Evolutionary conservation across 2,329 filamentous ascomycete species (phyloP).

Genomic region (Tolypocladium guangdongense): DNA sequence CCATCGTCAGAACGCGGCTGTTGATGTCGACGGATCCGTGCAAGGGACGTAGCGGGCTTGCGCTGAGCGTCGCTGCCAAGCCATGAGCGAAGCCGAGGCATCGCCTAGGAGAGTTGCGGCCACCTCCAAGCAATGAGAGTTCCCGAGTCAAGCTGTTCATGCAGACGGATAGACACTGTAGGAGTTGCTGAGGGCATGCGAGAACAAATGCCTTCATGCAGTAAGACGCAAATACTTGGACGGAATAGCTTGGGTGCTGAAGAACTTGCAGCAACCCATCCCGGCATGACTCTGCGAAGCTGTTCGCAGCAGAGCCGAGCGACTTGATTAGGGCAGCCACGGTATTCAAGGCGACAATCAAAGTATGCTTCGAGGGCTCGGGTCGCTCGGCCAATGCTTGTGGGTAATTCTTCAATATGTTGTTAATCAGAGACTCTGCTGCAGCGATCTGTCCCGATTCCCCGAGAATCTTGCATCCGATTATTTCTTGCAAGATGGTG

Average conservation of each 20-base stretch:
- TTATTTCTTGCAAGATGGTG: slow-evolving; percentile 70
- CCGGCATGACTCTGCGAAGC: slow-evolving; percentile 70
- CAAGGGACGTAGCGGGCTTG: slow-evolving; percentile 75
- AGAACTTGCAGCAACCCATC: slow-evolving; percentile 84
- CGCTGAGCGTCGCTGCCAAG: slow-evolving; percentile 80
- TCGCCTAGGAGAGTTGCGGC: slow-evolving; percentile 66
- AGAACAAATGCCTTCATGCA: slow-evolving; percentile 81
- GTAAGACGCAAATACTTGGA: slow-evolving; percentile 80
- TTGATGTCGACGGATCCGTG: slow-evolving; percentile 96
- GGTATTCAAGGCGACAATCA: slow-evolving; percentile 70
- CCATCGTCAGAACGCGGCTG: slow-evolving; percentile 80
- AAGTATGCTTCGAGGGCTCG: slow-evolving; percentile 77
- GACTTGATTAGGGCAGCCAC: slow-evolving; percentile 67
- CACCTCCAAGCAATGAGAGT: slow-evolving; percentile 62
- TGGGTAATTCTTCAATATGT: slow-evolving; percentile 88
- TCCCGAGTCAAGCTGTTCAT: slow-evolving; percentile 93
- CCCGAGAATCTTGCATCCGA: slow-evolving; percentile 72
- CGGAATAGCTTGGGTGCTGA: slow-evolving; percentile 91
- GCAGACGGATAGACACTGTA: slow-evolving; percentile 86
- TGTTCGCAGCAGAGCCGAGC: slow-evolving; percentile 71
- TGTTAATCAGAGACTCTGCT: slow-evolving; percentile 72
- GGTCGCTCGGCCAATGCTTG: slow-evolving; percentile 76
- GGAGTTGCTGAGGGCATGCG: slow-evolving; percentile 81
- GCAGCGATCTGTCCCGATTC: slow-evolving; percentile 82
- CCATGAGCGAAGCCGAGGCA: slow-evolving; percentile 90